Evolutionary conservation across 2,329 filamentous ascomycete genomes (phyloP), one percentile per base, ranked within the genome.

Genomic region (Diaporthe batatas): DNA sequence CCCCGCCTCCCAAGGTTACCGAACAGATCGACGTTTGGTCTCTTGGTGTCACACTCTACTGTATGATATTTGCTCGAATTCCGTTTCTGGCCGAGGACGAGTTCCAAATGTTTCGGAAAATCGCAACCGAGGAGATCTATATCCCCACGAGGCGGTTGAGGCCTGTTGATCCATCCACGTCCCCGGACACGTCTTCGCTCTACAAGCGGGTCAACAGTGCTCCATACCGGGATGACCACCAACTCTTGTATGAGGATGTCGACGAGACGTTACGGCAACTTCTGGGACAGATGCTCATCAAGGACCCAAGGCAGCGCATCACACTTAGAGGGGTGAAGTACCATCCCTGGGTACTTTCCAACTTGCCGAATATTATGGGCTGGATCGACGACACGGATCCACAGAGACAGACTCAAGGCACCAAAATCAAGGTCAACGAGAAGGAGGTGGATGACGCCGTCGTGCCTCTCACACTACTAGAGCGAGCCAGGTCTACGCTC

Each of bases 1-100:
- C 39, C 77, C 91, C 88, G 79, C 93, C 89, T 78, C 94, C 88
- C 76, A 96, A 88, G 84, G 91, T 99, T 53, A 98, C 95, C 6
- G 94, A 94, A 77, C 94, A 97, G 78, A 98, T 99, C 77, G 96
- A 99, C 79, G 92, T 99, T 21, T 99, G 96, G 96, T 98, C 96
- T 14, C 87, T 99, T 29, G 96, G 96, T 29, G 94, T 99, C 25
- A 99, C 96, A 0, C 89, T 99, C 2, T 99, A 98, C 83, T 98
- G 96, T 79, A 91, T 99, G 81, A 91, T 99, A 71, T 99, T 93
- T 80, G 96, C 95, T 18, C 94, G 96, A 69, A 94, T 98, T 53
- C 96, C 96, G 0, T 99, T 98, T 80, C 89, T 97, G 77, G 95
- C 95, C 65, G 92, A 96, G 79, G 95, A 97, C 77, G 94, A 97